Percentiles rank a stretch among this genome's conserved stretches.
These are phyloP conservation scores for Neurospora terricola DNA, from an alignment of 495 filamentous ascomycete genomes.

Conservation along the genomic window DNA sequence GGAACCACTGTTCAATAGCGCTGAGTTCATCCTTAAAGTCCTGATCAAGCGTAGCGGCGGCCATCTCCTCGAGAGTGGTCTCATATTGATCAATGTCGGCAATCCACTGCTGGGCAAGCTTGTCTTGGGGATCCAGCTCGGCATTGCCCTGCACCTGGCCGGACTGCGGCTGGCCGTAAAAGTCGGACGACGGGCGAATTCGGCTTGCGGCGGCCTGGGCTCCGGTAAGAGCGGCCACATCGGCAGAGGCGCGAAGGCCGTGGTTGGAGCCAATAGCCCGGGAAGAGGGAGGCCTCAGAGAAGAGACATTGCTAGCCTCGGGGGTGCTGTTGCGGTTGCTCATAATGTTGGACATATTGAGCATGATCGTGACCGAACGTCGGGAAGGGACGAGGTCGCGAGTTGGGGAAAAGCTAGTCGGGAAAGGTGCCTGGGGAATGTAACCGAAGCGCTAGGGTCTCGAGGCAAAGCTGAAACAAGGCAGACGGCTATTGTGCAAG, in stretches of 20 bases:
- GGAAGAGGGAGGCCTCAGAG: conserved; percentile 80
- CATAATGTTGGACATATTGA: conserved; percentile 58
- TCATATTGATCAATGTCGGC: conserved; percentile 98
- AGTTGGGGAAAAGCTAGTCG: conserved; percentile 7
- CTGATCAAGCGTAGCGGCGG: conserved; percentile 91
- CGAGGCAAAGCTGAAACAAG: conserved; percentile 26
- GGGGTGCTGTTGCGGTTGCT: conserved; percentile 97
- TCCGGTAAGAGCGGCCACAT: conserved; percentile 80
- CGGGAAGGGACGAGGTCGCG: conserved; percentile 2
- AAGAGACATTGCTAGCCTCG: conserved; percentile 71
- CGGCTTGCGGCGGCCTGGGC: conserved; percentile 61
- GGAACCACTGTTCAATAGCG: conserved; percentile 99
- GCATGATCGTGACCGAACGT: conserved; percentile 25
- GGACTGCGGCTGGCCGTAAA: conserved; percentile 66
- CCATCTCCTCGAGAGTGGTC: conserved; percentile 96
- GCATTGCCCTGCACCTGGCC: conserved; percentile 47
- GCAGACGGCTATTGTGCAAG: conserved; percentile 16
- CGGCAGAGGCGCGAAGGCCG: conserved; percentile 87
- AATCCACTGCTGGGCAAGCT: conserved; percentile 95
- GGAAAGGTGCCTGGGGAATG: conserved; percentile 2
- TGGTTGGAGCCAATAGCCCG: conserved; percentile 71
- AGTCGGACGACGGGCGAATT: conserved; percentile 91
- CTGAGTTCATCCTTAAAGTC: conserved; percentile 99
- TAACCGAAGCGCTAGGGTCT: background rate
- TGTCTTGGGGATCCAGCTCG: conserved; percentile 76